Conservation (phyloP, 164 flowering plant species). For the grape (Vitis vinifera) region ASM3070453v1 NC_081816.1:15909001-15909500, state of each 20-base stretch:
- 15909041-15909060: conserved; percentile 37
- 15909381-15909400: conserved; percentile 91
- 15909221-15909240: conserved; percentile 93
- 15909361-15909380: conserved; percentile 85
- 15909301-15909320: conserved; percentile 98
- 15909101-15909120: conserved; percentile 38
- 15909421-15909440: conserved; percentile 58
- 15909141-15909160: conserved; percentile 43
- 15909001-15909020: conserved; percentile 36
- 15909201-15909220: conserved; percentile 57
- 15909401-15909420: conserved; percentile 94
- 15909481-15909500: conserved; percentile 98
- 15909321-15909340: conserved; percentile 94
- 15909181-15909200: conserved; percentile 33
- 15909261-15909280: conserved; percentile 97
- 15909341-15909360: conserved; percentile 69
- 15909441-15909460: conserved; percentile 51
- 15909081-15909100: conserved; percentile 49
- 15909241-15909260: conserved; percentile 98
- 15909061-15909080: conserved; percentile 34
- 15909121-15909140: conserved; percentile 57
- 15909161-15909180: conserved; percentile 37
- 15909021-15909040: conserved; percentile 50
- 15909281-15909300: conserved; percentile 98
- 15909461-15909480: conserved; percentile 61